Evolutionary conservation across 331 rosid genomes (phyloP).

Genomic region (Quercus phellos): DNA sequence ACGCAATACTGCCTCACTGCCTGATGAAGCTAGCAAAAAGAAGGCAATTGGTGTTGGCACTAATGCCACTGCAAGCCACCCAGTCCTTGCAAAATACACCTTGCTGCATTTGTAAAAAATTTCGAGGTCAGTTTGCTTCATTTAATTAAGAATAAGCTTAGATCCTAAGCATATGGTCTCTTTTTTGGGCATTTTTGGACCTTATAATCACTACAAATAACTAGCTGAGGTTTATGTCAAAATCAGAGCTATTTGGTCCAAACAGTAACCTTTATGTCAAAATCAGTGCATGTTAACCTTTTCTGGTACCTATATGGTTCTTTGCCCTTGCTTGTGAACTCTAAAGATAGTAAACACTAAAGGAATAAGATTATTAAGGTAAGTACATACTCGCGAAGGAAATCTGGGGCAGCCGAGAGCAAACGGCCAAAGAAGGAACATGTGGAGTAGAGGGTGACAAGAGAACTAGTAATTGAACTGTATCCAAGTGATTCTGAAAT

Average conservation of each 20-base stretch:
- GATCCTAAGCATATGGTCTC: no score
- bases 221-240: no score
- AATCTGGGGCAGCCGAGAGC: conserved; percentile 77
- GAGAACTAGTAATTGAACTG: conserved; percentile 42
- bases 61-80: conserved; percentile 43
- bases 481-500: conserved; percentile 72
- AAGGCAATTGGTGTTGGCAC: conserved; percentile 49
- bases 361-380: not conserved
- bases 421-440: conserved; percentile 86
- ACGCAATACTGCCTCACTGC: conserved; percentile 24
- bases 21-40: conserved; percentile 29
- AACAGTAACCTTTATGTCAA: no score
- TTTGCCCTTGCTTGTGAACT: no score
- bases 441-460: conserved; percentile 68
- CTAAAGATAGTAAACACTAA: no score
- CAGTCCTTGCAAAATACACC: conserved; percentile 42
- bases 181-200: no score
- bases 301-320: no score
- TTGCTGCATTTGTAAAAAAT: conserved; percentile 25
- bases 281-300: no score
- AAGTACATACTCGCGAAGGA: conserved; percentile 53
- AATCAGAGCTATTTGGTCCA: no score
- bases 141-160: not conserved
- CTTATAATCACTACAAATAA: no score
- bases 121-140: not conserved